These are phyloP conservation scores for Arctium lappa DNA, from an alignment of 129 eudicot species.

Conservation along the genomic window DNA sequence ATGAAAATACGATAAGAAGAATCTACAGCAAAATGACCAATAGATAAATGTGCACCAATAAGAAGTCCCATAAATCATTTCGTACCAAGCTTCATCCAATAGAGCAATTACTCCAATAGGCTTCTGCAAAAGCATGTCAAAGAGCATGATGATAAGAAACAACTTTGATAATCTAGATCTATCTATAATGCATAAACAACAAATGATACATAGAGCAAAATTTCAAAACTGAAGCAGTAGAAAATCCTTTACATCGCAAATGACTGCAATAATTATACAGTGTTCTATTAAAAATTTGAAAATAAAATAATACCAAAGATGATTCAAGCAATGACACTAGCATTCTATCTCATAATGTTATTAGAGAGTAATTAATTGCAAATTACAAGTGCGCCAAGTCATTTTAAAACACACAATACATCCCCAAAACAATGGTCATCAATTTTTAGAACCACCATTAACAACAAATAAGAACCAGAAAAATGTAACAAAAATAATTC, in stretches of 20 bases:
- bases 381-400: too few species aligned
- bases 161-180: conserved; percentile 4
- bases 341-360: not conserved
- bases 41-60: conserved; percentile 26
- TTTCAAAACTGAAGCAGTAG: not conserved
- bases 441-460: too few species aligned
- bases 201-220: not conserved
- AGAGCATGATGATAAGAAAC: conserved; percentile 25
- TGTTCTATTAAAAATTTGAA: not conserved
- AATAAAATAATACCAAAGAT: not conserved
- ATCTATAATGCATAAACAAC: not conserved
- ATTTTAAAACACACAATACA: too few species aligned
- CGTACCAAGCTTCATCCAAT: conserved; percentile 98
- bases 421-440: too few species aligned
- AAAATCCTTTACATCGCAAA: not conserved
- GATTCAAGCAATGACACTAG: not conserved
- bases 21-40: conserved; percentile 3
- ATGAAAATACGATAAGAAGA: conserved; percentile 26
- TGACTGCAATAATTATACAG: not conserved
- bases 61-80: conserved; percentile 19
- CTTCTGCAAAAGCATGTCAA: conserved; percentile 64
- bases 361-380: not conserved
- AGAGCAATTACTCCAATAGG: conserved; percentile 91
- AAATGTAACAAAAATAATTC: too few species aligned
- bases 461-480: too few species aligned